Evolutionary conservation across 2,329 filamentous ascomycete genomes (phyloP).

Genomic region (Exophiala oligosperma): DNA sequence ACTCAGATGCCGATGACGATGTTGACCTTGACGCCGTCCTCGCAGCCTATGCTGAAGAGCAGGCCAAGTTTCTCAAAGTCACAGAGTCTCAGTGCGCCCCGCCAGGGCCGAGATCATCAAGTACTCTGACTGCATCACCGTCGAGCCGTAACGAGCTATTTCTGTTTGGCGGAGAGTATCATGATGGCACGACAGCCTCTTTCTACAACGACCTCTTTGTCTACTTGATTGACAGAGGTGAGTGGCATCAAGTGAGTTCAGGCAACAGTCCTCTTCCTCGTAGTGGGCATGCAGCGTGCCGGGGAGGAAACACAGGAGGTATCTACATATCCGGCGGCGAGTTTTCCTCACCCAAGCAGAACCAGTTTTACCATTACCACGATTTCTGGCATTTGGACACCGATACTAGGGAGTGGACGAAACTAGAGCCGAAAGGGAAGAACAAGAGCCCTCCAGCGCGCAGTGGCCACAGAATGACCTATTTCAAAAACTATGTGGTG

Average conservation of each 20-base stretch:
- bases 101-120: conserved; percentile 75
- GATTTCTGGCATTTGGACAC: conserved; percentile 96
- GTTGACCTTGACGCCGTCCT: conserved; percentile 91
- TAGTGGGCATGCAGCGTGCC: conserved; percentile 92
- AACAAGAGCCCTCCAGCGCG: conserved; percentile 79
- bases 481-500: conserved; percentile 94
- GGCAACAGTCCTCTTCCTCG: conserved; percentile 89
- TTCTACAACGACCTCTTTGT: conserved; percentile 69
- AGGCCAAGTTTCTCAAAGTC: conserved; percentile 91
- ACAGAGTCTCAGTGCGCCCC: conserved; percentile 75
- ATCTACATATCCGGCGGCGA: conserved; percentile 93
- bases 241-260: conserved; percentile 87
- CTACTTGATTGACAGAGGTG: conserved; percentile 76
- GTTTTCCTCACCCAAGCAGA: conserved; percentile 94
- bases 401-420: conserved; percentile 81
- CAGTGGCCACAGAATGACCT: conserved; percentile 93
- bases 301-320: conserved; percentile 78
- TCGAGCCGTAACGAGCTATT: conserved; percentile 84
- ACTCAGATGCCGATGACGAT: conserved; percentile 87
- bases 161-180: conserved; percentile 93
- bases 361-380: conserved; percentile 98
- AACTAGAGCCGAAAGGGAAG: conserved; percentile 71
- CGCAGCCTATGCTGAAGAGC: conserved; percentile 87
- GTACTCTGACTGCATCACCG: conserved; percentile 81
- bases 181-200: conserved; percentile 78